Conservation (phyloP, 2,329 filamentous ascomycete genomes). For the Colletotrichum noveboracense region DNA sequence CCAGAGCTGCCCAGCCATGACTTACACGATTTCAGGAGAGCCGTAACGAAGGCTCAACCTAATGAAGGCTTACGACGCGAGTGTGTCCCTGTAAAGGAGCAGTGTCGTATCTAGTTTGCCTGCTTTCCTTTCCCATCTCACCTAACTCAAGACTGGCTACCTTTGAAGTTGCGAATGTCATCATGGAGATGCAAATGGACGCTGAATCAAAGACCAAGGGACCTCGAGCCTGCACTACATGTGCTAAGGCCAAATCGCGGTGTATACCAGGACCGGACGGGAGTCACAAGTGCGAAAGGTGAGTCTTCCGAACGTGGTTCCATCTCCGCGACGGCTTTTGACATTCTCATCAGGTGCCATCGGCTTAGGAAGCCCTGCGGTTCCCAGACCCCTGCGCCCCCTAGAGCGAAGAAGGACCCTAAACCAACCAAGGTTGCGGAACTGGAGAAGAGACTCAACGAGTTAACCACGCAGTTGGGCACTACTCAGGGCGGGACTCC, state of each 20-base stretch:
- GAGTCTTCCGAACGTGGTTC: constrained; percentile 16
- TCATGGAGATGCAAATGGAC: background rate
- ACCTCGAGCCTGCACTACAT: constrained; percentile 54
- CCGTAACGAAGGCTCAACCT: background rate
- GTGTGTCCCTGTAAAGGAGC: background rate
- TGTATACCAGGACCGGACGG: constrained; percentile 48
- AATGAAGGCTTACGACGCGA: constrained; percentile 10
- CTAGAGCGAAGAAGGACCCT: constrained; percentile 50
- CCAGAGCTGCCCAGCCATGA: background rate
- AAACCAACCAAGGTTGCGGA: constrained; percentile 55
- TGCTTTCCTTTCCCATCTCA: background rate
- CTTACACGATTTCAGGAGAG: constrained; percentile 15
- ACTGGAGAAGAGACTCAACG: constrained; percentile 54
- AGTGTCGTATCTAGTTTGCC: background rate
- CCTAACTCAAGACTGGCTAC: background rate
- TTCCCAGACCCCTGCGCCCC: constrained; percentile 51
- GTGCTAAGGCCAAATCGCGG: constrained; percentile 57
- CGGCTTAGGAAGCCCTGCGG: constrained; percentile 53
- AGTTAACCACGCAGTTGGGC: constrained; percentile 51
- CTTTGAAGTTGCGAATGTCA: background rate
- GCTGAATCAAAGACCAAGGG: constrained; percentile 36
- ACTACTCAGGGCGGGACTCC: constrained; percentile 20
- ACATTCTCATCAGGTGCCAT: constrained; percentile 42
- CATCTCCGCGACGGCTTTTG: background rate
- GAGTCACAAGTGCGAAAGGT: constrained; percentile 53